Evolutionary conservation across 1,284 basidiomycete species (phyloP).

Genomic region (Somion occarium): DNA sequence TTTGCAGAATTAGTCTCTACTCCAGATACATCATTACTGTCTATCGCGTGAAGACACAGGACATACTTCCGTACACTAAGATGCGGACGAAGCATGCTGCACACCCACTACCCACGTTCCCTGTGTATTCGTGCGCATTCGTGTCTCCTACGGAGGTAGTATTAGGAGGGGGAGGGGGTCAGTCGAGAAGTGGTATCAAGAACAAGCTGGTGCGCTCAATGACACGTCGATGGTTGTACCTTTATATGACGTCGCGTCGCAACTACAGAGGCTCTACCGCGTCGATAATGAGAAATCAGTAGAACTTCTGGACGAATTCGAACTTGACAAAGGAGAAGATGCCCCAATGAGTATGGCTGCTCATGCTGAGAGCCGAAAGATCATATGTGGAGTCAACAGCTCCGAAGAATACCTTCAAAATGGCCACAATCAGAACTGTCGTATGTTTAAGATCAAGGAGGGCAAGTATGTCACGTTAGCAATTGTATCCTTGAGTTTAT

Average conservation of each 20-base stretch:
- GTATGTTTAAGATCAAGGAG: conserved; percentile 60
- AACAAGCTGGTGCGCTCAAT: conserved; percentile 76
- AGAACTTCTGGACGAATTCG: conserved; percentile 60
- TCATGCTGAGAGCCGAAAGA: conserved; percentile 45
- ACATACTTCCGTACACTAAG: not conserved
- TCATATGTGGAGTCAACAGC: conserved; percentile 87
- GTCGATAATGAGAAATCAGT: conserved; percentile 58
- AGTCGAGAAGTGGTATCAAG: conserved; percentile 77
- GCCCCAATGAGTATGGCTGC: conserved; percentile 91
- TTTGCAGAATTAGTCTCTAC: too few species aligned
- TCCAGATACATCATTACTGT: too few species aligned
- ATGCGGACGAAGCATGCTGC: conserved; percentile 79
- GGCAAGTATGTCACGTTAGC: conserved; percentile 44
- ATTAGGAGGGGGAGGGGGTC: conserved; percentile 88
- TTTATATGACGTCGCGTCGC: conserved; percentile 1
- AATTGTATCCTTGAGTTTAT: conserved; percentile 1
- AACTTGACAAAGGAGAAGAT: conserved; percentile 80
- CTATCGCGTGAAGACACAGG: not conserved
- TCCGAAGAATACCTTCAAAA: conserved; percentile 51
- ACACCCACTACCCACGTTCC: conserved; percentile 76
- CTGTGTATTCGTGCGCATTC: conserved; percentile 88
- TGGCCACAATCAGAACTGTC: conserved; percentile 79
- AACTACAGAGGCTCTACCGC: conserved; percentile 63
- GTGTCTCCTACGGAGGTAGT: conserved; percentile 69
- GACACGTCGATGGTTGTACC: not conserved